phyloP scores from a whole-genome alignment of 805 yeast species.

The Candida bentonensis region DNA sequence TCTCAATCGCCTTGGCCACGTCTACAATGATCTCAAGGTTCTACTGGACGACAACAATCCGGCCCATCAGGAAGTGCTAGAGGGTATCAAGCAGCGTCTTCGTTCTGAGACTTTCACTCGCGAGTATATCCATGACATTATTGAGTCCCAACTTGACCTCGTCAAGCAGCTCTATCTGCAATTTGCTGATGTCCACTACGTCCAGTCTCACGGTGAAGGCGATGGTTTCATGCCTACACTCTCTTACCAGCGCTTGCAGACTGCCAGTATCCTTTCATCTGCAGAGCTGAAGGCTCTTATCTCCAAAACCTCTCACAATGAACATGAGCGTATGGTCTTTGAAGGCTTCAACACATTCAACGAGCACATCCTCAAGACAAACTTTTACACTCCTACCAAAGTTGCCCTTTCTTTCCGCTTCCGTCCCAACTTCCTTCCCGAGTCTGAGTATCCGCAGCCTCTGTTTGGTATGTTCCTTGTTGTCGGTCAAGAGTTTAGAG shows the following conservation, averaged over 20 bases:
- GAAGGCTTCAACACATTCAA: slow-evolving; percentile 75
- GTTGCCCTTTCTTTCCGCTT: slow-evolving; percentile 90
- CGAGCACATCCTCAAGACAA: slow-evolving; percentile 78
- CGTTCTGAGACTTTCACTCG: slow-evolving; percentile 90
- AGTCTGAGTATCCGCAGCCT: slow-evolving; percentile 76
- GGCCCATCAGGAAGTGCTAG: slow-evolving; percentile 62
- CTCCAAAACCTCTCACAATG: slow-evolving; percentile 53
- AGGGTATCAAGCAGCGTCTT: slow-evolving; percentile 71
- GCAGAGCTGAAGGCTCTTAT: slow-evolving; percentile 61
- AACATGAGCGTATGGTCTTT: slow-evolving; percentile 69
- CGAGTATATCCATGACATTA: slow-evolving; percentile 63
- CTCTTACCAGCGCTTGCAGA: slow-evolving; percentile 74
- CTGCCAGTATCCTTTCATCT: slow-evolving; percentile 60
- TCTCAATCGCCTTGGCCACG: slow-evolving; percentile 86
- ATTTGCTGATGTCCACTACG: slow-evolving; percentile 84
- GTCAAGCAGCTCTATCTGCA: slow-evolving; percentile 76
- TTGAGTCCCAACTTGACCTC: slow-evolving; percentile 53
- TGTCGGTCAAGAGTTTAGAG: slow-evolving; percentile 93
- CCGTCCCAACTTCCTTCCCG: slow-evolving; percentile 74
- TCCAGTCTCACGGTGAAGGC: slow-evolving; percentile 31
- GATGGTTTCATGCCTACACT: slow-evolving; percentile 38
- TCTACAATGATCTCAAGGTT: slow-evolving; percentile 54
- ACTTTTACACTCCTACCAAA: slow-evolving; percentile 85
- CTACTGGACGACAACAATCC: slow-evolving; percentile 51
- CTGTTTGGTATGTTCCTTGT: slow-evolving; percentile 92